Percentiles rank a stretch among this genome's conserved stretches.
These are phyloP conservation scores for Omphalea diandra DNA, from an alignment of 441 rosid species.

Conservation along the genomic window DNA sequence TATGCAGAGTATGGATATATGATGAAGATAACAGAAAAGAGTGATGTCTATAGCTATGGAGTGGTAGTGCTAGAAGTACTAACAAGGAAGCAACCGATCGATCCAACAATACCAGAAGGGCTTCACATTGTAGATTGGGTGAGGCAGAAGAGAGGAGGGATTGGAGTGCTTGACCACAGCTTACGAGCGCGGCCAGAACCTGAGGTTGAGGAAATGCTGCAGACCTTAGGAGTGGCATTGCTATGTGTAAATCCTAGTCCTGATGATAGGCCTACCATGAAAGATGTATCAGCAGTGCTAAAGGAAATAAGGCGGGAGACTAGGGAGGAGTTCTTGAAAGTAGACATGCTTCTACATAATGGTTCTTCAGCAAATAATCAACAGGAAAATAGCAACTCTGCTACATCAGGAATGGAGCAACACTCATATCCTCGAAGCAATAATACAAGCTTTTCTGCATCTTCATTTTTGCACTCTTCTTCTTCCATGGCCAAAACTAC, in stretches of 20 bases:
- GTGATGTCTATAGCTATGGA: conserved; percentile 94
- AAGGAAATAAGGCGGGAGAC: conserved; percentile 74
- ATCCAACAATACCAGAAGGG: conserved; percentile 93
- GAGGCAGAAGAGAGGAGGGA: conserved; percentile 53
- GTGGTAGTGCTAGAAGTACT: conserved; percentile 83
- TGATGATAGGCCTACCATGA: conserved; percentile 89
- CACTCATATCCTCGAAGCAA: conserved; percentile 38
- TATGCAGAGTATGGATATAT: conserved; percentile 80
- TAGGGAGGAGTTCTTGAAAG: conserved; percentile 61
- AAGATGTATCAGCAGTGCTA: conserved; percentile 92
- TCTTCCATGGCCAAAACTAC: conserved; percentile 36
- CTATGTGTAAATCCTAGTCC: conserved; percentile 73
- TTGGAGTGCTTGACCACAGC: conserved; percentile 64
- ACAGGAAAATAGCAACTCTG: conserved; percentile 20
- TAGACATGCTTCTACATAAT: conserved; percentile 31
- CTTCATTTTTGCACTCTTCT: conserved; percentile 54
- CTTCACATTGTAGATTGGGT: conserved; percentile 89
- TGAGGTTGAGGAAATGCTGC: conserved; percentile 80
- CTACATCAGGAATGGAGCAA: conserved; percentile 25
- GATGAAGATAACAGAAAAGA: conserved; percentile 97
- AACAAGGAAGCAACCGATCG: conserved; percentile 93
- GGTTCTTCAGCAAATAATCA: conserved; percentile 34
- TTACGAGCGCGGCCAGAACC: conserved; percentile 52
- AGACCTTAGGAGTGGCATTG: conserved; percentile 72
- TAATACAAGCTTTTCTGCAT: conserved; percentile 61